Evolutionary conservation across 169 alveolate species (phyloP), one percentile per base, ranked within the genome.

Genomic region (Plasmodium inui): DNA sequence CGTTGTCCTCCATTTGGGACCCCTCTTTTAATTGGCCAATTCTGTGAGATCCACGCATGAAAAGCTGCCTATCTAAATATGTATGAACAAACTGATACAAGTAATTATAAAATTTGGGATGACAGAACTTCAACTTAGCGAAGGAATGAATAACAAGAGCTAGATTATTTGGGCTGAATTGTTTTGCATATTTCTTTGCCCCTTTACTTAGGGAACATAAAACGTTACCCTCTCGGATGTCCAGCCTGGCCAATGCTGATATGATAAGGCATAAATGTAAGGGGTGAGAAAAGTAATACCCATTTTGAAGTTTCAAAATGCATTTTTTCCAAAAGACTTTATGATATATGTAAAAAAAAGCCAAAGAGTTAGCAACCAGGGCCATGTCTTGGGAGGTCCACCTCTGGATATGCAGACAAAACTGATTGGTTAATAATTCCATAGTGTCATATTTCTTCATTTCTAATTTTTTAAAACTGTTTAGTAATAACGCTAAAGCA

Each of bases 341-440:
- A 91, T 96, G 98, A 79, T 96, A 95, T 7, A 96, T 83, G 57
- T 95, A 95, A 94, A 96, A 96, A 94, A 85, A 95, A 14, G 97
- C 81, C 50, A 96, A 85, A 0, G 97, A 76, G 32, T 96, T 96
- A 1, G 98, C 96, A 12, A 94, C 95, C 30, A 96, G 76, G 0
- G 98, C 84, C 53, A 96, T 93, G 91, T 96, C 98, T 82, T 96
- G 98, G 85, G 83, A 79, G 37, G 95, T 95, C 74, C 97, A 89
- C n/a, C 80, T 89, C 32, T 93, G 89, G 82, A 92, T 30, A 34
- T 85, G 93, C 61, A 79, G 37, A 53, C 94, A 80, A 81, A 96
- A 95, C 93, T 96, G 96, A 89, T 96, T 96, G 30, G 97, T 94
- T 53, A 95, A 95, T 83, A 96, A 79, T 84, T 96, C 97, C 22